phyloP scores from a whole-genome alignment of 257 asterid species.

The Scutellaria minor region DNA sequence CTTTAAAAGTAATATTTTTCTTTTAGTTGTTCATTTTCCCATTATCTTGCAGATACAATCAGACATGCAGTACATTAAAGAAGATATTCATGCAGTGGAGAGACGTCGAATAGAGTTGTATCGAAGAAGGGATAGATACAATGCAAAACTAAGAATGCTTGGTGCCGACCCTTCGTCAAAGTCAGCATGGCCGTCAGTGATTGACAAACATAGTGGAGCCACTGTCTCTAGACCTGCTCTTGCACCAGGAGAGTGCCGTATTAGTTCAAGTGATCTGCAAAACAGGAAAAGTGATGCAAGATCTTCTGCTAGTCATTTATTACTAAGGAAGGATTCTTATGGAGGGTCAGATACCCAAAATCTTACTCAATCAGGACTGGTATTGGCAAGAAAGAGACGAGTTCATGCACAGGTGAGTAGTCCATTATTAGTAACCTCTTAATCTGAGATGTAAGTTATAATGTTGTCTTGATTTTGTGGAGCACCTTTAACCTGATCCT shows the following conservation, averaged over 20 bases:
- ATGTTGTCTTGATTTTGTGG: background rate
- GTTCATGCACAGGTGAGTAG: slow-evolving; percentile 82
- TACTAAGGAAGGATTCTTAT: slow-evolving; percentile 48
- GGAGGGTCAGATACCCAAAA: slow-evolving; percentile 67
- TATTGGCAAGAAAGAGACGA: slow-evolving; percentile 67
- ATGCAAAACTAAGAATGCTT: slow-evolving; percentile 56
- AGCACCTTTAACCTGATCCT: slow-evolving; percentile 4
- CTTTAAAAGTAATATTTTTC: background rate
- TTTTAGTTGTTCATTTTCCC: slow-evolving; percentile 19
- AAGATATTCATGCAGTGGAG: slow-evolving; percentile 87
- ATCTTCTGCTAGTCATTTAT: slow-evolving; percentile 56
- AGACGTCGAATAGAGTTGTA: slow-evolving; percentile 68
- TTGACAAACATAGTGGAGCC: slow-evolving; percentile 52
- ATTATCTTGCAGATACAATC: slow-evolving; percentile 61
- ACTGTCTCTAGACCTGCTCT: slow-evolving; percentile 42
- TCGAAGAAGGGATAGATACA: slow-evolving; percentile 69
- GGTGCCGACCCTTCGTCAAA: slow-evolving; percentile 56
- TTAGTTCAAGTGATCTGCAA: slow-evolving; percentile 48
- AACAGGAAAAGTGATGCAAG: slow-evolving; percentile 55
- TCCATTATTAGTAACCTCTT: slow-evolving; percentile 9
- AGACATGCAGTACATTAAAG: slow-evolving; percentile 82
- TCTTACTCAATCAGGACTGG: slow-evolving; percentile 60
- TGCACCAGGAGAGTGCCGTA: slow-evolving; percentile 50
- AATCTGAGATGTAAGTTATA: slow-evolving; percentile 17
- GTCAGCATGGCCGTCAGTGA: slow-evolving; percentile 51